A percentile compares a stretch with the other conserved stretches of the same genome.
Conservation (phyloP, 1,139 yeast genomes). For the Pichia sp. region DNA sequence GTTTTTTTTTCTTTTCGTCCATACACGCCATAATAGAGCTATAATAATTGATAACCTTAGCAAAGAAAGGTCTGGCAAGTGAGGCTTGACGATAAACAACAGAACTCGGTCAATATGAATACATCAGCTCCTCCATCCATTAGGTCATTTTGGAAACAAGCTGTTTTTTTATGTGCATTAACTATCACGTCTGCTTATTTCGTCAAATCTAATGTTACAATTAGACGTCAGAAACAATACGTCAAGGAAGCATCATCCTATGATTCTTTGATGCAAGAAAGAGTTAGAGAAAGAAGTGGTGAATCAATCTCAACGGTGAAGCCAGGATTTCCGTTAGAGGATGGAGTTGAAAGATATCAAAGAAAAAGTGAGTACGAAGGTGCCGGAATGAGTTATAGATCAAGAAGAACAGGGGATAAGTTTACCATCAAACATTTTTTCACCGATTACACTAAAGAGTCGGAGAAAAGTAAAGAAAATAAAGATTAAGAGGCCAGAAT, state of each 20-base stretch:
- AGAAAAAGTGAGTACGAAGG: slow-evolving; percentile 62
- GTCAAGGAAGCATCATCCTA: slow-evolving; percentile 26
- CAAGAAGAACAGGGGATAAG: slow-evolving; percentile 40
- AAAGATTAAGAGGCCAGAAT: no score
- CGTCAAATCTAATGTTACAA: slow-evolving; percentile 27
- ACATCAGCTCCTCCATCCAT: slow-evolving; percentile 21
- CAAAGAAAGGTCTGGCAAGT: neutral
- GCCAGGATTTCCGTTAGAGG: slow-evolving; percentile 34
- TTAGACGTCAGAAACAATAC: slow-evolving; percentile 25
- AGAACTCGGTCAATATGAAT: neutral
- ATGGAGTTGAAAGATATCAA: slow-evolving; percentile 19
- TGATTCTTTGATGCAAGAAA: slow-evolving; percentile 22
- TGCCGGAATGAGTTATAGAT: slow-evolving; percentile 47
- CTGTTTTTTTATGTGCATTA: slow-evolving; percentile 18
- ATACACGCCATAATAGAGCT: no score
- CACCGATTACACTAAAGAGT: slow-evolving; percentile 11
- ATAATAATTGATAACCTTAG: neutral
- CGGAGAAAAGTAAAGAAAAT: neutral
- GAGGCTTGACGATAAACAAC: neutral
- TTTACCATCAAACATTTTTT: slow-evolving; percentile 16
- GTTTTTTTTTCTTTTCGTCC: no score
- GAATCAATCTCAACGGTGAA: slow-evolving; percentile 28
- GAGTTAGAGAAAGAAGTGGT: slow-evolving; percentile 15
- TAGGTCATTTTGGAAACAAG: slow-evolving; percentile 25
- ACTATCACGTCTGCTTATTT: slow-evolving; percentile 25